Base-by-base conservation (phyloP, 345 rosid species). In the Syzygium aromaticum region DNA sequence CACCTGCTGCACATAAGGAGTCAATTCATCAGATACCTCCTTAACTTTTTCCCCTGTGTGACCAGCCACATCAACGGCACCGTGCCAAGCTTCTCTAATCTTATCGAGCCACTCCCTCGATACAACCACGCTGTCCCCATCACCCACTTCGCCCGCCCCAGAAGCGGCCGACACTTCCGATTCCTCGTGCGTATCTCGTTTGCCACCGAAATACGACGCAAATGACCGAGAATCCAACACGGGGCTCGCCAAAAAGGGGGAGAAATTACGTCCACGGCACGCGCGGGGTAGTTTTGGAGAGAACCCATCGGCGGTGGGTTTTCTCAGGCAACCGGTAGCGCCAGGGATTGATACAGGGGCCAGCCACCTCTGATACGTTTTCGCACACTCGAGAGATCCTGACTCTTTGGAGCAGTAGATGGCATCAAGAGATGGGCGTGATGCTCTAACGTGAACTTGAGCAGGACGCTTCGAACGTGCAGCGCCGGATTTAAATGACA, bases 101-200 rank as follows among this genome's bases (percentile, higher is more conserved):
- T 91, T 94, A 53, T 90, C 95, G 87, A 91, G 85, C 96, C 94
- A 95, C 52, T 94, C 96, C 90, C 59, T 84, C 49, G 89, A 94
- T 84, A 86, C 87, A n/a, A 84, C 89, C 87, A 27, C 89, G 78
- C 25, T 84, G 86, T 89, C 84, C 86, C 91, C 87, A 30, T 67
- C 90, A 84, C 86, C 90, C 51, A 86, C 88, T 49, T 91, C 91
- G 89, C 82, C 90, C 53, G 91, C 87, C 86, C 92, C 90, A 77
- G 95, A 84, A 59, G 90, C 84, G 84, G 91, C 93, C 23, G 93
- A 87, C 59, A 89, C 88, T 51, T 89, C 91, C 28, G 85, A 11
- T 1, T 87, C 88, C 46, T 84, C 86, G 25, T 90, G 28, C 86
- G 89, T 87, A 86, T 90, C 93, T 64, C 90, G 87, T 87, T 93